A percentile compares a stretch with the other conserved stretches of the same genome.
Evolutionary conservation across 2,329 filamentous ascomycete species (phyloP).

Genomic region (Elsinoe necatrix): DNA sequence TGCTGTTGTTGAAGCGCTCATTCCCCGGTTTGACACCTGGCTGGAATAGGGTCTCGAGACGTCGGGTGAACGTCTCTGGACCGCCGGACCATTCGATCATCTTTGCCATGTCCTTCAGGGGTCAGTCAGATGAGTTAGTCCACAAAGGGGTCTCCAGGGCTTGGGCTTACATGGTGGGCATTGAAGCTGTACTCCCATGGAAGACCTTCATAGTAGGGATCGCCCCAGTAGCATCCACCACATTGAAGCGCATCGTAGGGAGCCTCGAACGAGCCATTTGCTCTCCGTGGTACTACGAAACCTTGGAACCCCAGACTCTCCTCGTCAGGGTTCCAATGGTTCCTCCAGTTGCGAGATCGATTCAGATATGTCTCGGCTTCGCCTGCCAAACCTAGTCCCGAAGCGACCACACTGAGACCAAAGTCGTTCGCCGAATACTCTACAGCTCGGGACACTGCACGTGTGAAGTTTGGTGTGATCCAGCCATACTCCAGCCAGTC

Average conservation of each 20-base stretch:
- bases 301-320: slow-evolving; percentile 35
- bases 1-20: slow-evolving; percentile 28
- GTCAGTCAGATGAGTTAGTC: slow-evolving; percentile 14
- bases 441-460: slow-evolving; percentile 56
- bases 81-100: slow-evolving; percentile 52
- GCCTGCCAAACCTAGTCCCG: slow-evolving; percentile 36
- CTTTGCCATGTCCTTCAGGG: slow-evolving; percentile 50
- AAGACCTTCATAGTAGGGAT: slow-evolving; percentile 52
- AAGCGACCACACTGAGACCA: slow-evolving; percentile 43
- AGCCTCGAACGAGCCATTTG: slow-evolving; percentile 41
- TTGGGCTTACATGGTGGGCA: slow-evolving; percentile 7
- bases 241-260: slow-evolving; percentile 45
- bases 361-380: slow-evolving; percentile 50
- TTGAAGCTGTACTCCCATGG: slow-evolving; percentile 43
- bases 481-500: slow-evolving; percentile 60
- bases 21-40: slow-evolving; percentile 38
- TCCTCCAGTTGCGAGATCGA: slow-evolving; percentile 60
- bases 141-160: background rate
- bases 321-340: slow-evolving; percentile 45
- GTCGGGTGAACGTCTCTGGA: slow-evolving; percentile 43
- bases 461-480: slow-evolving; percentile 50
- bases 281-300: slow-evolving; percentile 32
- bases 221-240: slow-evolving; percentile 58
- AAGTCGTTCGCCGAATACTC: slow-evolving; percentile 67
- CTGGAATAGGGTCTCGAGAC: slow-evolving; percentile 55